Base-by-base conservation (phyloP, 2,329 filamentous ascomycete genomes). In the Coniochaeta ligniaria region DNA sequence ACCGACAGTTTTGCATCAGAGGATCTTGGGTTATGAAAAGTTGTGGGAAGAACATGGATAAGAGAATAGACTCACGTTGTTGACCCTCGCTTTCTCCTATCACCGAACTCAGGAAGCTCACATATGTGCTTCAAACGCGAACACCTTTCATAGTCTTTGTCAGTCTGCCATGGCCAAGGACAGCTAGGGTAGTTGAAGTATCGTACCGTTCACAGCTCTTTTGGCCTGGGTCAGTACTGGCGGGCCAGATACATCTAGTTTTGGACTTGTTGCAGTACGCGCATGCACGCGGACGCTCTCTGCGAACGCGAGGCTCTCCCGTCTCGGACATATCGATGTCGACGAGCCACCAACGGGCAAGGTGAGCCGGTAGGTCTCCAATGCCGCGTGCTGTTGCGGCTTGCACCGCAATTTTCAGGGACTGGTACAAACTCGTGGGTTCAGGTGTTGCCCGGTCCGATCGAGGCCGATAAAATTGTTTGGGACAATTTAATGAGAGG, bases 211-310 rank as follows among this genome's bases (percentile, higher is more conserved):
- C 43, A 47, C 63, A 64, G 6, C 45, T 35, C 14, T 36, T 57
- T 3, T 26, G 26, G 14, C 61, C 59, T 5, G 58, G 59, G 52
- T 62, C 61, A n/a, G 58, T 63, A 35, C 43, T 20, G 43, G 43
- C 20, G 12, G 67, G 68, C 73, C 72, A 75, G 24, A 68, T 68
- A 56, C 73, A 75, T 55, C 70, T 74, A 64, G 74, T 75, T 65
- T 75, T 75, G 12, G 74, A 64, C 24, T 69, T 67, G 31, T 71
- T 73, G 62, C 73, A 75, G 36, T 67, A 72, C 14, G 60, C 64
- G 59, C 73, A 75, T 6, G 73, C 73, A 58, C 73, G 70, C n/a
- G 64, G n/a, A 22, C 54, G 43, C 12, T 47, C 52, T 55, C 35
- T 55, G 31, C 17, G 31, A 6, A 31, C 16, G 52, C 52, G 26